phyloP scores from a whole-genome alignment of 1,284 basidiomycete genomes.

The Ceratobasidium sp. region DNA sequence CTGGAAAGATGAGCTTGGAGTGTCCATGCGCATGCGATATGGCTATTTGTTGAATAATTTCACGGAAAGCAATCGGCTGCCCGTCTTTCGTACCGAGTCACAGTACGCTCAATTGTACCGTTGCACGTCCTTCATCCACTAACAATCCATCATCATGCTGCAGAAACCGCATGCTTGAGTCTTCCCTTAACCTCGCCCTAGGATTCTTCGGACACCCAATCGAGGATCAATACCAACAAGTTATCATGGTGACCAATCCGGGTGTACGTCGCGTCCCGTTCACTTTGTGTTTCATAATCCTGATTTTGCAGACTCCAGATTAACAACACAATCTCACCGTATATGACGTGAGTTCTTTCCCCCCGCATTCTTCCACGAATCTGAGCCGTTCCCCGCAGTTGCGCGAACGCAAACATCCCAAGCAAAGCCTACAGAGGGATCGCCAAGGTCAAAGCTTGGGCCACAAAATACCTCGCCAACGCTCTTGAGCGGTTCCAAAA shows the following conservation, averaged over 20 bases:
- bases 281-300: neutral
- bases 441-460: conserved; percentile 58
- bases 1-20: conserved; percentile 39
- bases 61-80: conserved; percentile 63
- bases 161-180: conserved; percentile 82
- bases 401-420: conserved; percentile 62
- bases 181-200: conserved; percentile 82
- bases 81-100: conserved; percentile 88
- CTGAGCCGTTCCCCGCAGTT: conserved; percentile 50
- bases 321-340: conserved; percentile 81
- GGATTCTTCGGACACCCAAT: conserved; percentile 87
- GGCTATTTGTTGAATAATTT: conserved; percentile 65
- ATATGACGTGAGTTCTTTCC: conserved; percentile 60
- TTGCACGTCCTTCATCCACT: neutral
- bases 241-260: conserved; percentile 74
- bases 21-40: conserved; percentile 43
- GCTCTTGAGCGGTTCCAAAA: conserved; percentile 44
- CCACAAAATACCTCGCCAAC: conserved; percentile 45
- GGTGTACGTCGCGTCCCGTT: conserved; percentile 47
- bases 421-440: conserved; percentile 63
- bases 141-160: neutral
- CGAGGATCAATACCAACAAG: conserved; percentile 78
- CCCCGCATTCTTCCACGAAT: neutral
- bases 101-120: conserved; percentile 60
- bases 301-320: neutral